Base-by-base conservation (phyloP, 2,329 filamentous ascomycete genomes). In the Hypocrella siamensis region DNA sequence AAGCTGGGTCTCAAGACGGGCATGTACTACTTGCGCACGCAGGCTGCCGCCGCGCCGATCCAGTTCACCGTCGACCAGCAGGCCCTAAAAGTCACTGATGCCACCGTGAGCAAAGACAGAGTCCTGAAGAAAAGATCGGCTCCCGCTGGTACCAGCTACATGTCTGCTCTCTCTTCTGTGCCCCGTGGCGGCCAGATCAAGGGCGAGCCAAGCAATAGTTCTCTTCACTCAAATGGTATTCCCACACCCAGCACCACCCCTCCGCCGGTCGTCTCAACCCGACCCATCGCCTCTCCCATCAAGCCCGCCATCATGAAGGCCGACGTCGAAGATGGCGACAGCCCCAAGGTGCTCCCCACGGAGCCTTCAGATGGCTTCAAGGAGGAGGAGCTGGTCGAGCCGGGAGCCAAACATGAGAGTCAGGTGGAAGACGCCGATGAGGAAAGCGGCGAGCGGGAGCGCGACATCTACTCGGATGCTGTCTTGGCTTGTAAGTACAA, bases 11-110 rank as follows among this genome's bases (percentile, higher is more conserved):
- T 98, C 45, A 98, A 98, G 79, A 98, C 90, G 22, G 90, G 90
- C 65, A 96, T 98, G 90, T 98, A 98, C 76, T 98, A 98, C 62
- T 77, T 98, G 46, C 84, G 90, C 48, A 98, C 90, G 30, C 90
- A 93, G 75, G 90, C 90, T 40, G 90, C 90, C 22, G 86, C 86
- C 14, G 85, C 86, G 29, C 90, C 90, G 33, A 98, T 98, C 44
- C 90, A 98, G 60, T 98, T 98, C 66, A 98, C 90, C 4, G 90
- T 98, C 51, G 90, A 98, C 53, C 88, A 98, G 60, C 83, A 93
- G 59, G 81, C 83, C 35, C 75, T 98, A 45, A 83, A 85, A 63
- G 75, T 93, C 29, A 73, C 73, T 25, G 90, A 98, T 52, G 82
- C 75, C 42, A 82, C 79, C 45, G 63, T 86, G 29, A 75, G 78